phyloP scores from a whole-genome alignment of 306 rosid genomes.

The Psophocarpus tetragonolobus region DNA sequence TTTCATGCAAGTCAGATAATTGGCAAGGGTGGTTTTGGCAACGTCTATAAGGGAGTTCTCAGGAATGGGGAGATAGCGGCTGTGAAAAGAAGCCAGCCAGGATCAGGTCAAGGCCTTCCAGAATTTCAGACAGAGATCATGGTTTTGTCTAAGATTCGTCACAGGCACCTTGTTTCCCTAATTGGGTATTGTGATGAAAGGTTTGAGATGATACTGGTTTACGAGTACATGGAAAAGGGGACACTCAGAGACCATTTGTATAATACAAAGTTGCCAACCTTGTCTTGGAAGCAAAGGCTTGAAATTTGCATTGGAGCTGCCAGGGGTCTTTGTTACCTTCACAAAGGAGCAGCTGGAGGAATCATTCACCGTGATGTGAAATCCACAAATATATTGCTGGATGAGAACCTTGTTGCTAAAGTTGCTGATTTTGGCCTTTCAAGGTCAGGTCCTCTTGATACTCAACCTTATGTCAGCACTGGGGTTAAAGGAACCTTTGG shows the following conservation, averaged over 20 bases:
- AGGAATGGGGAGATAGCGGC: slow-evolving; percentile 45
- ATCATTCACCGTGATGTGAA: slow-evolving; percentile 63
- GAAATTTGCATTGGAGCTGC: slow-evolving; percentile 64
- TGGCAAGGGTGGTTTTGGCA: slow-evolving; percentile 64
- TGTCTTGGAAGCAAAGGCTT: slow-evolving; percentile 56
- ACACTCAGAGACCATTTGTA: slow-evolving; percentile 54
- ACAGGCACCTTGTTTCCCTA: slow-evolving; percentile 56
- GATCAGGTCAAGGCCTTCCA: slow-evolving; percentile 51
- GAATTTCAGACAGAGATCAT: slow-evolving; percentile 59
- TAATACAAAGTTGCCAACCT: slow-evolving; percentile 19
- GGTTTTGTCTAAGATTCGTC: slow-evolving; percentile 61
- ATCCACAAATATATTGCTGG: slow-evolving; percentile 56
- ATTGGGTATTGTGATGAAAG: slow-evolving; percentile 57
- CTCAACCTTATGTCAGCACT: slow-evolving; percentile 40
- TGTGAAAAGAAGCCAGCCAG: slow-evolving; percentile 55
- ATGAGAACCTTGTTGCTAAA: slow-evolving; percentile 54
- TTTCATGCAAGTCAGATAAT: slow-evolving; percentile 39
- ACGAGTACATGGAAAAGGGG: slow-evolving; percentile 57
- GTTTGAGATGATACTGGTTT: slow-evolving; percentile 58
- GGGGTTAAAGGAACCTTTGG: slow-evolving; percentile 59
- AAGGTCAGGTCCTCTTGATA: slow-evolving; percentile 50
- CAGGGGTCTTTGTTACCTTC: slow-evolving; percentile 58
- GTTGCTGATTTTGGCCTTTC: slow-evolving; percentile 71
- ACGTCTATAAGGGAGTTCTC: slow-evolving; percentile 52
- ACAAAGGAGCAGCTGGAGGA: slow-evolving; percentile 54